These are phyloP conservation scores for Lentinula novae-zelandiae DNA, from an alignment of 1,284 basidiomycete genomes.

Conservation along the genomic window DNA sequence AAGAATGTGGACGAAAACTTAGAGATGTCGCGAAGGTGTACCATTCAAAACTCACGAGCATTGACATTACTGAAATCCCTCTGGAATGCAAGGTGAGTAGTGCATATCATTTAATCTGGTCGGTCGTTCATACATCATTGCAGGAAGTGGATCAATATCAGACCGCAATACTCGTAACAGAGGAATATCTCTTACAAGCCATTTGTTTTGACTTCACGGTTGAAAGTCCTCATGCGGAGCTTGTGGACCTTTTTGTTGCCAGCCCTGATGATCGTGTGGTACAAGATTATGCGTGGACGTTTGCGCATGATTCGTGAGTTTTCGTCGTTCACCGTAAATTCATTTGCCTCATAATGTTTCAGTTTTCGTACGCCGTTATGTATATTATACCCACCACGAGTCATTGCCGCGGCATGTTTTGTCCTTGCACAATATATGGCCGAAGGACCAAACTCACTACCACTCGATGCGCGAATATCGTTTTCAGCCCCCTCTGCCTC, in stretches of 20 bases:
- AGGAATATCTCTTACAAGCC: conserved; percentile 83
- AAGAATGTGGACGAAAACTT: conserved; percentile 86
- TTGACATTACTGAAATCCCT: conserved; percentile 52
- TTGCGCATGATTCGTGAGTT: conserved; percentile 81
- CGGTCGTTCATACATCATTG: not conserved
- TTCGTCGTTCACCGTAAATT: not conserved
- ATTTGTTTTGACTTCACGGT: conserved; percentile 91
- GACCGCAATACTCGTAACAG: conserved; percentile 69
- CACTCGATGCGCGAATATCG: conserved; percentile 68
- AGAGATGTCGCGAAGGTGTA: conserved; percentile 78
- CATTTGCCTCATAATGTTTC: conserved; percentile 10
- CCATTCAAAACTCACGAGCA: conserved; percentile 63
- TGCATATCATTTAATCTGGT: not conserved
- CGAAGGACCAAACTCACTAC: conserved; percentile 68
- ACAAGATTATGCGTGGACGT: conserved; percentile 76
- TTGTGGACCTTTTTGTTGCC: conserved; percentile 64
- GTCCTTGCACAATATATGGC: conserved; percentile 66
- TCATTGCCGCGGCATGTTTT: conserved; percentile 72
- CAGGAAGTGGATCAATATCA: conserved; percentile 78
- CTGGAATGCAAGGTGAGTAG: conserved; percentile 53
- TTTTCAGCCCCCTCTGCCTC: conserved; percentile 57
- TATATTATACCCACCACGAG: conserved; percentile 58
- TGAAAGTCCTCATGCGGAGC: conserved; percentile 75
- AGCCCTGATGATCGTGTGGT: conserved; percentile 43
- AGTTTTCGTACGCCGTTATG: conserved; percentile 78